Base-by-base conservation (phyloP, 2,329 filamentous ascomycete species). In the Dothidotthia symphoricarpi region DNA sequence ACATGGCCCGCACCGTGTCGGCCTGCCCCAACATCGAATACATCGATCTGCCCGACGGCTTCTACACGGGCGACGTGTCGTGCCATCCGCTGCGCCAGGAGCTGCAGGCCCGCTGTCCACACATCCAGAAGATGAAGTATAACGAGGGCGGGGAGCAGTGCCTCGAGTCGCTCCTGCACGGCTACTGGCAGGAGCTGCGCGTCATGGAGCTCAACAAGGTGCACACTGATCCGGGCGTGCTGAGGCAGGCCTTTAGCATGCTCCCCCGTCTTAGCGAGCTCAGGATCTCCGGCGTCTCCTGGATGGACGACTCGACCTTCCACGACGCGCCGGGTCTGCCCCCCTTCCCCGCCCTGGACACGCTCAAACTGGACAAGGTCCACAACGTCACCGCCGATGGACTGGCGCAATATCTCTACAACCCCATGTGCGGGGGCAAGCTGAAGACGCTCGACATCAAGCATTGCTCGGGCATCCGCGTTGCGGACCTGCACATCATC, bases 41-140 rank as follows among this genome's bases (percentile, higher is more conserved):
- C 64, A 84, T 95, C 51, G 91, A 97, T 67, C 76, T 97, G 6
- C 91, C 91, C 4, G 86, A 93, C 50, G 90, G 88, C 33, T 80
- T 95, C 64, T 96, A 83, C 69, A 81, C 78, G 35, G 90, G 93
- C 57, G 90, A 96, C 45, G 72, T 81, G 3, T 76, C 79, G 19
- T 94, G 85, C 55, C 71, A 83, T 37, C 82, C 86, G 1, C 72
- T 97, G 50, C 83, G 88, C 45, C 80, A 93, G 53, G 90, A 95
- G 66, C 74, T 96, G 16, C 86, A 95, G 69, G 84, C 82, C 15
- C 77, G 87, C 34, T 96, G 91, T 63, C 81, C 85, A 9, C 82
- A 91, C 59, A 75, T 97, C 38, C 80, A 88, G 49, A 93, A 93
- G 69, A 96, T 95, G 88, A 84, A 80, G 36, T 97, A 94, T 68